A percentile compares a stretch with the other conserved stretches of the same genome.
Evolutionary conservation across 495 filamentous ascomycete genomes (phyloP).

Genomic region (Cladorrhinum samala): DNA sequence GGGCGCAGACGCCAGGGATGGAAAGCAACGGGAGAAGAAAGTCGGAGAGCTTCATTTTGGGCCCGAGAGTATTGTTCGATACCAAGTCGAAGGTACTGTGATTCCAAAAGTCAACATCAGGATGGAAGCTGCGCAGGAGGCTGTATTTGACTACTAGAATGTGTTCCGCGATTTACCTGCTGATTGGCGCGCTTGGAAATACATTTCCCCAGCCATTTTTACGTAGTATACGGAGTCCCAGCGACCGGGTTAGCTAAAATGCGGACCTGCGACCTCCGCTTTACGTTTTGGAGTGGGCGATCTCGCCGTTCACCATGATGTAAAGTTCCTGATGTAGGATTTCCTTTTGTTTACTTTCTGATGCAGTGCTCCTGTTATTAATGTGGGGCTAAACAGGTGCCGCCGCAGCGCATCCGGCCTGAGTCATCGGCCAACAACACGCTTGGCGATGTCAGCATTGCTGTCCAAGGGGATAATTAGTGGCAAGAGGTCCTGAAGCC

Average conservation of each 20-base stretch:
- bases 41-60: constrained; percentile 24
- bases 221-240: not conserved
- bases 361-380: too few relatives aligned
- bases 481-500: too few relatives aligned
- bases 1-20: constrained; percentile 13
- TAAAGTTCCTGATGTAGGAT: too few relatives aligned
- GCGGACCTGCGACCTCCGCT: too few relatives aligned
- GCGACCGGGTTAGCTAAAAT: not conserved
- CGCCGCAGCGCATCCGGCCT: too few relatives aligned
- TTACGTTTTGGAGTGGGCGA: too few relatives aligned
- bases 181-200: not conserved
- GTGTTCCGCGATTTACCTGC: not conserved
- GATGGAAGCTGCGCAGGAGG: not conserved
- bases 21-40: constrained; percentile 19
- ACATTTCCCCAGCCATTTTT: not conserved
- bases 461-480: too few relatives aligned
- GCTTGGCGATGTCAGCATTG: too few relatives aligned
- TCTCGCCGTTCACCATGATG: too few relatives aligned
- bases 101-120: not conserved
- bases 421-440: too few relatives aligned
- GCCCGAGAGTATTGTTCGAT: not conserved
- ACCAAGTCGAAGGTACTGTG: not conserved
- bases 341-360: too few relatives aligned
- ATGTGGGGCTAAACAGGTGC: too few relatives aligned
- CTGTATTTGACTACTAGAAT: not conserved